Conservation (phyloP, 345 rosid species). For the Balakata baccata region DNA sequence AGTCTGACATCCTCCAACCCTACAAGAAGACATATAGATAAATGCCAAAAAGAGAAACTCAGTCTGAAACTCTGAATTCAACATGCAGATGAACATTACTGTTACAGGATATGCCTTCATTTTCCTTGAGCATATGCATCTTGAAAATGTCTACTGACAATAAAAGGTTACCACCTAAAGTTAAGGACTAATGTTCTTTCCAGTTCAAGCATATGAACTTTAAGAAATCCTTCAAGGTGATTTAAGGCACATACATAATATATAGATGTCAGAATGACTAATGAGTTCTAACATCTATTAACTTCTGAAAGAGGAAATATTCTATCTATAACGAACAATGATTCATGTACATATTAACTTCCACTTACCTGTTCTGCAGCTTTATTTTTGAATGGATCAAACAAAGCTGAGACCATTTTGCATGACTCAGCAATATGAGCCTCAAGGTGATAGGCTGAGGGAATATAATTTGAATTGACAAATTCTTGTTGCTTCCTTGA, state of each 20-base stretch:
- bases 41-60: conserved; percentile 1
- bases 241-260: not conserved
- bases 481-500: conserved; percentile 30
- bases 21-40: conserved; percentile 26
- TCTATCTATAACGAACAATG: not conserved
- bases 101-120: not conserved
- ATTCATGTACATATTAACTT: not conserved
- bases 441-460: conserved; percentile 47
- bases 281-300: not conserved
- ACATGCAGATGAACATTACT: not conserved
- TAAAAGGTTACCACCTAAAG: not conserved
- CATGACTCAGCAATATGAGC: conserved; percentile 72
- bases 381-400: conserved; percentile 62
- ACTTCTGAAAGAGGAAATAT: not conserved
- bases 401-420: conserved; percentile 71
- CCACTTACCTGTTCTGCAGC: conserved; percentile 73
- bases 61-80: not conserved
- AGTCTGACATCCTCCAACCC: conserved; percentile 98
- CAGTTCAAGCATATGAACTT: not conserved
- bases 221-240: not conserved
- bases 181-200: not conserved
- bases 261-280: not conserved
- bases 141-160: not conserved
- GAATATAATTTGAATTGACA: conserved; percentile 26
- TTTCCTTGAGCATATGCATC: not conserved